A percentile compares a stretch with the other conserved stretches of the same genome.
phyloP scores from a whole-genome alignment of 2,329 filamentous ascomycete species.

The Ophiostoma ulmi region DNA sequence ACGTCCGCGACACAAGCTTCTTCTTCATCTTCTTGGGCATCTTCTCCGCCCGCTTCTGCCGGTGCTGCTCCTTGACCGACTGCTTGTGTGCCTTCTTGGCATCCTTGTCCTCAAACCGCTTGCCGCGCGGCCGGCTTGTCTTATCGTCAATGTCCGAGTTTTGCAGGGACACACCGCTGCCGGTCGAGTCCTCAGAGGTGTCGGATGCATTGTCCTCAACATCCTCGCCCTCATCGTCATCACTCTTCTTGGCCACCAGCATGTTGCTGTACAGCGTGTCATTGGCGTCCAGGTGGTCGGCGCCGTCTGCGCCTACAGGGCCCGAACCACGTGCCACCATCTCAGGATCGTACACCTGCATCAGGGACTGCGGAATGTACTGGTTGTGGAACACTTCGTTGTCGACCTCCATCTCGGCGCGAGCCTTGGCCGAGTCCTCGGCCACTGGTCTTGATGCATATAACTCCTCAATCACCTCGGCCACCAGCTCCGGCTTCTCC shows the following conservation, averaged over 20 bases:
- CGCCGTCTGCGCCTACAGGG: conserved; percentile 50
- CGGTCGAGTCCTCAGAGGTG: conserved; percentile 19
- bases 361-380: conserved; percentile 91
- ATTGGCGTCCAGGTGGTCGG: conserved; percentile 57
- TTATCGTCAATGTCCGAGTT: conserved; percentile 35
- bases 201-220: conserved; percentile 24
- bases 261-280: conserved; percentile 67
- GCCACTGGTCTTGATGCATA: conserved; percentile 52
- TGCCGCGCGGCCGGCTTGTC: conserved; percentile 58
- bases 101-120: conserved; percentile 86
- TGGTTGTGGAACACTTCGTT: conserved; percentile 92
- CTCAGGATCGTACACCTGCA: conserved; percentile 95
- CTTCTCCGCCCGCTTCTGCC: conserved; percentile 88
- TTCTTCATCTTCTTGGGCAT: conserved; percentile 97
- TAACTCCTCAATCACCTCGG: conserved; percentile 59
- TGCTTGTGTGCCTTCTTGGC: conserved; percentile 82
- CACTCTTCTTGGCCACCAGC: conserved; percentile 60
- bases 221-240: conserved; percentile 28
- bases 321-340: conserved; percentile 51
- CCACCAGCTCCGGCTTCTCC: conserved; percentile 49
- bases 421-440: conserved; percentile 33
- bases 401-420: conserved; percentile 65
- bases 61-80: conserved; percentile 90
- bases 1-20: conserved; percentile 62
- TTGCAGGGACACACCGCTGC: conserved; percentile 9